phyloP scores from a whole-genome alignment of 2,329 filamentous ascomycete species.

The Neurospora sp. region DNA sequence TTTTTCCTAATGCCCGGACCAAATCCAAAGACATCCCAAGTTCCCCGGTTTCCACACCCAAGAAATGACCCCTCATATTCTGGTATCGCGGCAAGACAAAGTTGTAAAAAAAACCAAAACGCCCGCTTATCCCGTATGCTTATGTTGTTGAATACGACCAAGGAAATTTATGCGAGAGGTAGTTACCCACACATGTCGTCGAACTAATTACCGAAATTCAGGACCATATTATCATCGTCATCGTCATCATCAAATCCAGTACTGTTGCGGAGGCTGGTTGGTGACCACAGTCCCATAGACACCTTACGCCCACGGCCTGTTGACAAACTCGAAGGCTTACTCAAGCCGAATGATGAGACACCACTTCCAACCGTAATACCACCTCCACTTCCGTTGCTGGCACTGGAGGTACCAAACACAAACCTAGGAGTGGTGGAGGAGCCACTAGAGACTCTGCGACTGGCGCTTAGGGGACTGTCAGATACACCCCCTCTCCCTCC shows the following conservation, averaged over 20 bases:
- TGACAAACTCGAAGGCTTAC: slow-evolving; percentile 12
- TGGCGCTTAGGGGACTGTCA: slow-evolving; percentile 28
- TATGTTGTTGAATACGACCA: neutral
- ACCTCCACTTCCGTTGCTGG: slow-evolving; percentile 19
- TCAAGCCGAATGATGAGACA: slow-evolving; percentile 22
- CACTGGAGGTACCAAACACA: slow-evolving; percentile 2
- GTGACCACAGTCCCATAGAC: slow-evolving; percentile 39
- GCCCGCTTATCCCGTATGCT: neutral
- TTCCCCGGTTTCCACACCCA: neutral
- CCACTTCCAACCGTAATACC: slow-evolving; percentile 32
- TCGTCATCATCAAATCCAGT: slow-evolving; percentile 33
- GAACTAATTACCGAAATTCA: slow-evolving; percentile 35
- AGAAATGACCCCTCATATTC: neutral
- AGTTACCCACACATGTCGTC: neutral
- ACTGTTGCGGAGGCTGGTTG: slow-evolving; percentile 21
- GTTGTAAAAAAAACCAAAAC: neutral
- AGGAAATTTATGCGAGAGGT: neutral
- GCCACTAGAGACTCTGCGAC: slow-evolving; percentile 22
- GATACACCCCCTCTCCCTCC: slow-evolving; percentile 36
- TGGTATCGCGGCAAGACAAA: neutral
- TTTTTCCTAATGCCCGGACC: neutral
- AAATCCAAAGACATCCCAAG: neutral
- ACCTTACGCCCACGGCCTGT: slow-evolving; percentile 25
- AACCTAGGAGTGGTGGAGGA: slow-evolving; percentile 9
- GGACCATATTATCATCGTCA: slow-evolving; percentile 39